Evolutionary conservation across 176 grass and related monocot genomes (phyloP).

Genomic region (Musa itinerans): DNA sequence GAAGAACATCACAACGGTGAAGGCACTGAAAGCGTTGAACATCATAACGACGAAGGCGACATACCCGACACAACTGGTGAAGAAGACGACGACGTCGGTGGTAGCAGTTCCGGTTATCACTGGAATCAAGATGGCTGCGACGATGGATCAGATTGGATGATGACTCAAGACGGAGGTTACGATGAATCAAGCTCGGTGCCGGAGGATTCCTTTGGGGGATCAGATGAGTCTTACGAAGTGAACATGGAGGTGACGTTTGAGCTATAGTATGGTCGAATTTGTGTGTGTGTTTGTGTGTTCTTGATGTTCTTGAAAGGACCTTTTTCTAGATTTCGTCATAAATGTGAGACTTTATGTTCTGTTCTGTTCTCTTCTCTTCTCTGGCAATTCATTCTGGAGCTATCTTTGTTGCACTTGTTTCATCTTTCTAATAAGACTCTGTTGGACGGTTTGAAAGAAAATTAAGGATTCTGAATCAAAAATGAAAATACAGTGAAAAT

Average conservation of each 20-base stretch:
- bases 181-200: neutral
- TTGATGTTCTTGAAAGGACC: too few relatives aligned
- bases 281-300: too few relatives aligned
- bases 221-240: neutral
- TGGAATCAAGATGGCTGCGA: neutral
- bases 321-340: too few relatives aligned
- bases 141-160: neutral
- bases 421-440: too few relatives aligned
- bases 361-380: too few relatives aligned
- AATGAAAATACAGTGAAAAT: too few relatives aligned
- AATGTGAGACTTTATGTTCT: too few relatives aligned
- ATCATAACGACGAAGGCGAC: neutral
- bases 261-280: neutral
- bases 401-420: too few relatives aligned
- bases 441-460: too few relatives aligned
- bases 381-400: too few relatives aligned
- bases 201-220: neutral
- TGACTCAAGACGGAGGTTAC: neutral
- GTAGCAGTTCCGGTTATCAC: too few relatives aligned
- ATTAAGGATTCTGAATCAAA: too few relatives aligned
- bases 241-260: neutral
- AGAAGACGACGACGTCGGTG: neutral
- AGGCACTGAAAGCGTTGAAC: neutral
- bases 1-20: neutral
- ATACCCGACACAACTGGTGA: neutral